Conservation (phyloP, 139 green algal species). For the Chlamydomonas incerta region DNA sequence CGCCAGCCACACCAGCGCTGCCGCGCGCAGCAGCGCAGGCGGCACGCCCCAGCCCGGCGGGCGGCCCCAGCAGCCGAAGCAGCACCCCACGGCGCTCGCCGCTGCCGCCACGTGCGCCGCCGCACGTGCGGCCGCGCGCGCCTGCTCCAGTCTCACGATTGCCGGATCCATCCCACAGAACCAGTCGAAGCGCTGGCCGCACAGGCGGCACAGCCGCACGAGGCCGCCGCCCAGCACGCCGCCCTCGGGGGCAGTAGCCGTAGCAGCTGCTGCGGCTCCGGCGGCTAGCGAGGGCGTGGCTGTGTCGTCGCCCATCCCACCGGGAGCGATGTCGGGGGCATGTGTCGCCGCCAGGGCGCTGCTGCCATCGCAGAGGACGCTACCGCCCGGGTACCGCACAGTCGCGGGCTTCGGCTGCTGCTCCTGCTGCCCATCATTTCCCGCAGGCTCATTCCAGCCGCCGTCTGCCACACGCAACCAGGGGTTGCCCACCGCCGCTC, state of each 20-base stretch:
- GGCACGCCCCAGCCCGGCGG: neutral
- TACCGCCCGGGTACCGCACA: no score
- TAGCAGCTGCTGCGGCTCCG: neutral
- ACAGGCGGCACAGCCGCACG: neutral
- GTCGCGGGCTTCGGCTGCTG: no score
- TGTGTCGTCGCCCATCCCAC: no score
- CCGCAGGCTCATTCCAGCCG: no score
- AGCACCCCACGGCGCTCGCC: neutral
- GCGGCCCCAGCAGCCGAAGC: neutral
- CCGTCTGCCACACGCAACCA: no score
- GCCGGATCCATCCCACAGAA: conserved; percentile 43
- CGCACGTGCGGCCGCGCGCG: neutral
- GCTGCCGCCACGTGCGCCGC: neutral
- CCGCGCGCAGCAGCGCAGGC: neutral
- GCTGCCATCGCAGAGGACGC: neutral
- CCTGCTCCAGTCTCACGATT: conserved; percentile 15
- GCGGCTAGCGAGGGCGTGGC: no score
- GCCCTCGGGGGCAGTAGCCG: neutral
- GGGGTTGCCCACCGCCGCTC: no score
- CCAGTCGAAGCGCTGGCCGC: conserved; percentile 59
- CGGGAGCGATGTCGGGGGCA: no score
- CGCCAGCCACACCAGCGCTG: neutral
- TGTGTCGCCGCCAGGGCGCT: neutral
- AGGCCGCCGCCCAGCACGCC: neutral
- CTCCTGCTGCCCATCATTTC: neutral